Evolutionary conservation across 2,329 filamentous ascomycete species (phyloP).

Genomic region (Colletotrichum lindemuthianum): DNA sequence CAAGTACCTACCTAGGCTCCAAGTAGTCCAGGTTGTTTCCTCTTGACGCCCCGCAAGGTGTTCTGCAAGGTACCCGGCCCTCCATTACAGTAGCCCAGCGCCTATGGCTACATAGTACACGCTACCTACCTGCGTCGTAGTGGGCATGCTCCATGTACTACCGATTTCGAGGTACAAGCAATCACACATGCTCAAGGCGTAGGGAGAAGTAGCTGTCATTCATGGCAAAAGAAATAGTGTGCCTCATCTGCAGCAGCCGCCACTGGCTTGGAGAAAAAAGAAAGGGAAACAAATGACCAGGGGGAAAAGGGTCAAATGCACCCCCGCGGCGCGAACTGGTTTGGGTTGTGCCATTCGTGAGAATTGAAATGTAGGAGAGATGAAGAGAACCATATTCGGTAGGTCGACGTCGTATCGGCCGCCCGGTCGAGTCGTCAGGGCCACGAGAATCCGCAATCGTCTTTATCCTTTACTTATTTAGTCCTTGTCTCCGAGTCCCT

Average conservation of each 20-base stretch:
- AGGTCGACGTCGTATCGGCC: slow-evolving; percentile 17
- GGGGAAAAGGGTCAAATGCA: slow-evolving; percentile 9
- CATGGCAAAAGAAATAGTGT: not conserved
- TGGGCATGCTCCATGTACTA: too few species aligned
- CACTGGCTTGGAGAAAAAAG: not conserved
- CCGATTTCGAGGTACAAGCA: too few species aligned
- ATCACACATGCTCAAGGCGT: too few species aligned
- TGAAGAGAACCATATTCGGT: slow-evolving; percentile 24
- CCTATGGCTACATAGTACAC: not conserved
- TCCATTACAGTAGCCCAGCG: slow-evolving; percentile 14
- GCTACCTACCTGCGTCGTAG: not conserved
- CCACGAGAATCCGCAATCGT: slow-evolving; percentile 5
- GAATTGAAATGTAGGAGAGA: slow-evolving; percentile 26
- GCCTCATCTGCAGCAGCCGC: not conserved
- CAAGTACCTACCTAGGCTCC: too few species aligned
- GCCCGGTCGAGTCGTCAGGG: slow-evolving; percentile 12
- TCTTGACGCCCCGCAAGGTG: not conserved
- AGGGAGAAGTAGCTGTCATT: not conserved
- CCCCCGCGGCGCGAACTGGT: slow-evolving; percentile 23
- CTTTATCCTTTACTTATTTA: slow-evolving; percentile 9
- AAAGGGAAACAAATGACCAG: not conserved
- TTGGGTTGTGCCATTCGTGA: slow-evolving; percentile 28
- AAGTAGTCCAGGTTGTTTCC: too few species aligned
- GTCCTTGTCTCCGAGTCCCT: not conserved
- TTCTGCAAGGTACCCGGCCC: slow-evolving; percentile 35